Evolutionary conservation across 805 yeast genomes (phyloP).

Genomic region (Myxozyma monticola): DNA sequence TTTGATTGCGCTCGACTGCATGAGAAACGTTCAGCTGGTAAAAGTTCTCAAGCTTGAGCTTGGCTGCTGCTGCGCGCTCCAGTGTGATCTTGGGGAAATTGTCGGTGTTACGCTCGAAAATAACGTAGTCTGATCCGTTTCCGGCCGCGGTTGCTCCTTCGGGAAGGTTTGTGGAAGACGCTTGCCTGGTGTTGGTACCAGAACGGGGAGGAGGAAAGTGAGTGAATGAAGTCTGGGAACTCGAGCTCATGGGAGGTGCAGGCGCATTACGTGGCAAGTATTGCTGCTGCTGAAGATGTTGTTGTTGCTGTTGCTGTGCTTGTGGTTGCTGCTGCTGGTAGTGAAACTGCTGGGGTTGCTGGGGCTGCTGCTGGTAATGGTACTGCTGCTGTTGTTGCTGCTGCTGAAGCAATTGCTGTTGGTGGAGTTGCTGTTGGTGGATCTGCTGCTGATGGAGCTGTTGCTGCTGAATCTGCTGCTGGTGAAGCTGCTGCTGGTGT

Average conservation of each 20-base stretch:
- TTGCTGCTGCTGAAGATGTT: constrained; percentile 27
- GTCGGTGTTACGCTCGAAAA: constrained; percentile 82
- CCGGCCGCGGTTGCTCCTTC: constrained; percentile 46
- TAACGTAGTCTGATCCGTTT: constrained; percentile 51
- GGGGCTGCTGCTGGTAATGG: constrained; percentile 4
- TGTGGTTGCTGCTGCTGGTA: constrained; percentile 2
- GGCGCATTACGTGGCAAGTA: constrained; percentile 24
- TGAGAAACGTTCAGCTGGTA: constrained; percentile 83
- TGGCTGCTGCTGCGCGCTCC: constrained; percentile 81
- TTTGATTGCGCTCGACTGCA: constrained; percentile 93
- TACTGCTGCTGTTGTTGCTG: constrained; percentile 10
- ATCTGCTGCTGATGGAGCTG: constrained; percentile 5
- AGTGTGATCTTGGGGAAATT: constrained; percentile 69
- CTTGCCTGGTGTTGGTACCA: constrained; percentile 1
- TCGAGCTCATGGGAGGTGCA: constrained; percentile 8
- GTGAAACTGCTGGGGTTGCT: constrained; percentile 8
- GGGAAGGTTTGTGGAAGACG: constrained; percentile 72
- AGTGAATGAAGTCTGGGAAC: constrained; percentile 20
- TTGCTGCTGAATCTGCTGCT: neutral
- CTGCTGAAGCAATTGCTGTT: constrained; percentile 4
- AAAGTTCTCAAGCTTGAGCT: constrained; percentile 77
- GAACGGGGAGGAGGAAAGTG: constrained; percentile 21
- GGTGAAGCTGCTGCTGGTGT: constrained; percentile 12
- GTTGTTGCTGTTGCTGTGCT: constrained; percentile 15
- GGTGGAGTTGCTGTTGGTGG: constrained; percentile 11